A percentile compares a stretch with the other conserved stretches of the same genome.
These are phyloP conservation scores for Salix exigua DNA, from an alignment of 345 rosid species.

Conservation along the genomic window DNA sequence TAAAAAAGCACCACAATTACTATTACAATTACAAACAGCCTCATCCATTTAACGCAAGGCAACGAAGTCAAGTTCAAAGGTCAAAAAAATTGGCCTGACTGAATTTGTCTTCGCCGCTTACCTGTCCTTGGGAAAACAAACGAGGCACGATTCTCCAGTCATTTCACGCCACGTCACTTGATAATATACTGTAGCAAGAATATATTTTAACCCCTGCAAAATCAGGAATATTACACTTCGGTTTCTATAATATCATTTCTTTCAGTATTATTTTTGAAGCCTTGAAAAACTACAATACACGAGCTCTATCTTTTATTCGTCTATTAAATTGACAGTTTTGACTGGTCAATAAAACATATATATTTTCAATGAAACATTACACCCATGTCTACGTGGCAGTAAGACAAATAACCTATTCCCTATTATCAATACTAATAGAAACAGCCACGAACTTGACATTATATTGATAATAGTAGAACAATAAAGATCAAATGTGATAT, in stretches of 20 bases:
- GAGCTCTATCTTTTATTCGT: too few relatives aligned
- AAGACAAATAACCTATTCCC: too few relatives aligned
- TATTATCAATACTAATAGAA: too few relatives aligned
- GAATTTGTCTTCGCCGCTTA: neutral
- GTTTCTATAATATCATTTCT: too few relatives aligned
- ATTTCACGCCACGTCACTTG: neutral
- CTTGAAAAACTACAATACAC: neutral
- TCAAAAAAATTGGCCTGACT: constrained; percentile 14
- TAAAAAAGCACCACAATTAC: too few relatives aligned
- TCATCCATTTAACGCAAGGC: too few relatives aligned
- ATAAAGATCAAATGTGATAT: neutral
- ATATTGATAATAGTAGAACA: neutral
- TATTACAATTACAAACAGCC: too few relatives aligned
- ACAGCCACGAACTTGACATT: too few relatives aligned
- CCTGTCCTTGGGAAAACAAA: neutral
- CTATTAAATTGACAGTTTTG: too few relatives aligned
- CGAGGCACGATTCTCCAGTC: neutral
- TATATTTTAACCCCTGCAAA: neutral
- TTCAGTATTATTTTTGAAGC: neutral
- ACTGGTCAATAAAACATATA: too few relatives aligned
- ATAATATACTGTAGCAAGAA: neutral
- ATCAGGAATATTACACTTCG: neutral
- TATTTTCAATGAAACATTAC: too few relatives aligned
- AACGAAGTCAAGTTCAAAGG: neutral
- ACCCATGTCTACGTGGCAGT: too few relatives aligned